Evolutionary conservation across 75 land plant genomes (phyloP).

Genomic region (Larix kaempferi): DNA sequence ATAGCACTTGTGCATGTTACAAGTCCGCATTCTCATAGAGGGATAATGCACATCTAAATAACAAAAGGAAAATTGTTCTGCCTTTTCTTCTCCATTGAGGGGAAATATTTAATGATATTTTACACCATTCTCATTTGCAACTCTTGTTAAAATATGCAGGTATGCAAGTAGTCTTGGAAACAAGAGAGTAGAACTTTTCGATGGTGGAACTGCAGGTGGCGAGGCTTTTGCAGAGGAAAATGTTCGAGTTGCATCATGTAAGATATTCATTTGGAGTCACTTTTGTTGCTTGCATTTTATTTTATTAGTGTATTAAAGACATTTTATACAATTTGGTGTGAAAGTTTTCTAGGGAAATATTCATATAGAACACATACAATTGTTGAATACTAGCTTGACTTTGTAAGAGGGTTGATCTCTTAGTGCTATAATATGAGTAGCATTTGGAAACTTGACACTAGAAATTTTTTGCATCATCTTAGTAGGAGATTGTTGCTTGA

Average conservation of each 20-base stretch:
- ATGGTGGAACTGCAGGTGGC: slow-evolving; percentile 70
- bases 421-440: too few species aligned
- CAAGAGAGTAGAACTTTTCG: slow-evolving; percentile 81
- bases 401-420: too few species aligned
- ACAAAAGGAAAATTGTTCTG: neutral
- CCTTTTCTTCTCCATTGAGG: neutral
- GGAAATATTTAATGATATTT: neutral
- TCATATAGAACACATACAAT: too few species aligned
- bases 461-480: too few species aligned
- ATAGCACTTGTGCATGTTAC: neutral
- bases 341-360: too few species aligned
- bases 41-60: neutral
- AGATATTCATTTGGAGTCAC: slow-evolving; percentile 10
- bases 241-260: slow-evolving; percentile 84
- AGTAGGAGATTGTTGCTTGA: too few species aligned
- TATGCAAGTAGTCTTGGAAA: slow-evolving; percentile 72
- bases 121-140: neutral
- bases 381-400: too few species aligned
- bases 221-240: slow-evolving; percentile 60
- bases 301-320: neutral
- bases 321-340: neutral
- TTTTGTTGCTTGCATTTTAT: neutral
- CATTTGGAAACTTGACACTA: too few species aligned
- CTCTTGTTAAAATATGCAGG: slow-evolving; percentile 24
- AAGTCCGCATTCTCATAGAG: neutral